phyloP scores from a whole-genome alignment of 2,329 filamentous ascomycete genomes.

The Diaporthe vaccinii region DNA sequence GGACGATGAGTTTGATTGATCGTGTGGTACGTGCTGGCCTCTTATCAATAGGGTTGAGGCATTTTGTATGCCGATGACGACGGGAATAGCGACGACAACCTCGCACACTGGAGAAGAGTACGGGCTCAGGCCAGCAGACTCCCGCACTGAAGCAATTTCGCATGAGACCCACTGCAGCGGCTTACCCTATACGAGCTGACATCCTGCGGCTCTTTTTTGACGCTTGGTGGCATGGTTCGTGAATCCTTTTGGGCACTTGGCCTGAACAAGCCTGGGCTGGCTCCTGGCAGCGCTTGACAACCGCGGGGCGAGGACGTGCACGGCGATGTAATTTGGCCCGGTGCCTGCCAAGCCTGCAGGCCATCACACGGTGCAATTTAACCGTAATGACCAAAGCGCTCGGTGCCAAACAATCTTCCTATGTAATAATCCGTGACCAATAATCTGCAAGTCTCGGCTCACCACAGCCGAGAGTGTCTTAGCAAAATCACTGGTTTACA shows the following conservation, averaged over 20 bases:
- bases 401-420: neutral
- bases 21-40: slow-evolving; percentile 8
- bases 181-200: slow-evolving; percentile 23
- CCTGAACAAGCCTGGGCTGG: slow-evolving; percentile 20
- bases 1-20: neutral
- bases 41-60: neutral
- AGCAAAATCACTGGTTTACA: too few relatives aligned
- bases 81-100: neutral
- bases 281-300: slow-evolving; percentile 22
- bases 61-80: neutral
- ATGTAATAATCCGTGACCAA: neutral
- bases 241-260: slow-evolving; percentile 18
- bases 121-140: neutral
- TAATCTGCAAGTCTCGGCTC: slow-evolving; percentile 1
- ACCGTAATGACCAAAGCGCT: slow-evolving; percentile 27
- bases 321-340: neutral
- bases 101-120: neutral
- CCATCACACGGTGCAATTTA: slow-evolving; percentile 28
- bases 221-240: neutral
- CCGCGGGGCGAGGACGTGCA: neutral
- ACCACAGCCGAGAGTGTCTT: neutral
- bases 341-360: slow-evolving; percentile 20
- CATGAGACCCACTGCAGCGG: neutral
- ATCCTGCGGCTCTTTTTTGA: slow-evolving; percentile 25
- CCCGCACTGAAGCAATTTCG: neutral